Evolutionary conservation across 2,329 filamentous ascomycete species (phyloP).

Genomic region (Xylaria sp.): DNA sequence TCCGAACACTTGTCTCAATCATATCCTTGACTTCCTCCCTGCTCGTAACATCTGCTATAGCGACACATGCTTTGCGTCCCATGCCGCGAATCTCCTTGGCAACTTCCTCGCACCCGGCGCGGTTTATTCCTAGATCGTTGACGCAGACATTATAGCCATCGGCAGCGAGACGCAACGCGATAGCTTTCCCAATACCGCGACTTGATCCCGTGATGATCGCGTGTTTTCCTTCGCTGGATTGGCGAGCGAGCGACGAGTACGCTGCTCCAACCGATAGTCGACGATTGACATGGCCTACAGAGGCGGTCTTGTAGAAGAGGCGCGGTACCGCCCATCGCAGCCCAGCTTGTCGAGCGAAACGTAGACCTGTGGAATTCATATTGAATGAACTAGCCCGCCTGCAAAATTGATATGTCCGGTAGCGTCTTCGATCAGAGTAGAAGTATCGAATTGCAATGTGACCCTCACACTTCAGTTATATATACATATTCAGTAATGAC

Average conservation of each 20-base stretch:
- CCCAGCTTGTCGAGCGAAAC: constrained; percentile 12
- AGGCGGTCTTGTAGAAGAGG: background rate
- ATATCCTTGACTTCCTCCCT: constrained; percentile 62
- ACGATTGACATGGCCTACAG: background rate
- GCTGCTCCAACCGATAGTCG: constrained; percentile 1
- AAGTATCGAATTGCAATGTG: background rate
- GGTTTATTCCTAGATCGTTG: constrained; percentile 69
- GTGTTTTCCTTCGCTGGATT: constrained; percentile 36
- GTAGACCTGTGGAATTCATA: constrained; percentile 11
- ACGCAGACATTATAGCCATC: constrained; percentile 75
- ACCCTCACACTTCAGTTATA: background rate
- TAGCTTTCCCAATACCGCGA: constrained; percentile 65
- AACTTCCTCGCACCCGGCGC: constrained; percentile 62
- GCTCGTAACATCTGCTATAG: constrained; percentile 71
- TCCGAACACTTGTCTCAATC: constrained; percentile 61
- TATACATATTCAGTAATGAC: background rate
- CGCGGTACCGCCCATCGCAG: background rate
- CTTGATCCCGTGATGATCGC: constrained; percentile 49
- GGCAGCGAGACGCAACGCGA: constrained; percentile 70
- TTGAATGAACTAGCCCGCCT: background rate
- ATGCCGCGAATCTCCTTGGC: constrained; percentile 63
- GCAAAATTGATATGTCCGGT: background rate
- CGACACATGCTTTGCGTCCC: constrained; percentile 64
- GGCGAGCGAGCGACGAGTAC: constrained; percentile 41
- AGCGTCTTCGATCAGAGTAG: background rate